Evolutionary conservation across 805 yeast species (phyloP).

Genomic region (Candida anglica): DNA sequence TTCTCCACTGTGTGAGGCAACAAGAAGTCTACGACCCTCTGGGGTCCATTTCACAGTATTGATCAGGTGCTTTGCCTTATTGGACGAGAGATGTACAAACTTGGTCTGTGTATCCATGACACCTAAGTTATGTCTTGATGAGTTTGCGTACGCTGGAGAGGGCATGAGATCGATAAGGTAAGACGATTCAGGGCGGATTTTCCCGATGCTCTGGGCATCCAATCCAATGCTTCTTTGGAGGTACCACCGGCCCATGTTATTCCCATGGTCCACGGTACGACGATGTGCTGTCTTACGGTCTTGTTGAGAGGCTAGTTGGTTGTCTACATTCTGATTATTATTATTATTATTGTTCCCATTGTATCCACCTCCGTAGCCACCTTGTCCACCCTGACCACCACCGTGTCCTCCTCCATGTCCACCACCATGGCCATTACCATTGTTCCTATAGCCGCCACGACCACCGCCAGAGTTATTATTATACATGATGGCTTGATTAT

Average conservation of each 20-base stretch:
- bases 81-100: slow-evolving; percentile 86
- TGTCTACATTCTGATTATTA: slow-evolving; percentile 36
- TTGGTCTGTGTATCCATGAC: slow-evolving; percentile 68
- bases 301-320: slow-evolving; percentile 43
- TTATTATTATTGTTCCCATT: no score
- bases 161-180: slow-evolving; percentile 64
- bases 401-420: slow-evolving; percentile 10
- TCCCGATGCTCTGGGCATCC: slow-evolving; percentile 43
- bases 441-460: slow-evolving; percentile 3
- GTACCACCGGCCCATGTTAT: slow-evolving; percentile 63
- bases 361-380: no score
- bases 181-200: slow-evolving; percentile 64
- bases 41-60: slow-evolving; percentile 95
- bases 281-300: slow-evolving; percentile 53
- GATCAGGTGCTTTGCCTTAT: slow-evolving; percentile 88
- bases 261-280: slow-evolving; percentile 76
- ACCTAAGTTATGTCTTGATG: slow-evolving; percentile 33
- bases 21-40: slow-evolving; percentile 85
- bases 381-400: slow-evolving; percentile 13
- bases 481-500: no score
- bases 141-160: slow-evolving; percentile 50
- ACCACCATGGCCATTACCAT: slow-evolving; percentile 3
- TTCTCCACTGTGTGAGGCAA: slow-evolving; percentile 91
- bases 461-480: not conserved
- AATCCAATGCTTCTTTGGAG: slow-evolving; percentile 43